Evolutionary conservation across 2,329 filamentous ascomycete genomes (phyloP).

Genomic region (Clonostachys rosea): DNA sequence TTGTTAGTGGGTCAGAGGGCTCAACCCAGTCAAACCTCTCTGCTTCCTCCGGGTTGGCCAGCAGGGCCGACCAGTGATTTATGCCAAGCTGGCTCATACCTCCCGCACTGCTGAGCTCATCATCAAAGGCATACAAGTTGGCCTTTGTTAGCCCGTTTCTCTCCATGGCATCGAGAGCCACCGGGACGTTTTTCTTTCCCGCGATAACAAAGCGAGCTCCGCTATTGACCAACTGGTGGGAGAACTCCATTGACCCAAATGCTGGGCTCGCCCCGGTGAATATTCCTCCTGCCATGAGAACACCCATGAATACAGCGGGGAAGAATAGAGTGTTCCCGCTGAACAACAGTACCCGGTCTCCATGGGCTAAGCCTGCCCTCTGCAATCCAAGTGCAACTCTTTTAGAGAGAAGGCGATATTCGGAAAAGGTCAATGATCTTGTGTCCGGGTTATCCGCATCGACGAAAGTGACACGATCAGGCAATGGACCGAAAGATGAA

Average conservation of each 20-base stretch:
- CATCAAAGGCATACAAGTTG: background rate
- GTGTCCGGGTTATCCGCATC: constrained; percentile 64
- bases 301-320: constrained; percentile 65
- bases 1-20: constrained; percentile 39
- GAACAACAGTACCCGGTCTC: constrained; percentile 71
- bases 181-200: constrained; percentile 52
- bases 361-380: constrained; percentile 58
- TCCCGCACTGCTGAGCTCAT: background rate
- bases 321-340: constrained; percentile 72
- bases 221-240: constrained; percentile 70
- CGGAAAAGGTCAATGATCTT: constrained; percentile 57
- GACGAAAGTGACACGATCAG: constrained; percentile 44
- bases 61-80: constrained; percentile 58
- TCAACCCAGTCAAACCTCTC: constrained; percentile 59
- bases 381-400: constrained; percentile 66
- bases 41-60: constrained; percentile 47
- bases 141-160: constrained; percentile 16
- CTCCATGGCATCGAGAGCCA: constrained; percentile 61
- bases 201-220: constrained; percentile 64
- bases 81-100: too few relatives aligned
- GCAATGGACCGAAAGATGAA: constrained; percentile 34
- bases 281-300: constrained; percentile 72
- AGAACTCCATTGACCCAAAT: constrained; percentile 65
- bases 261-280: constrained; percentile 73
- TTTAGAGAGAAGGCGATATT: constrained; percentile 67